Conservation (phyloP, 2,329 filamentous ascomycete species). For the Aspergillus quadrilineatus region DNA sequence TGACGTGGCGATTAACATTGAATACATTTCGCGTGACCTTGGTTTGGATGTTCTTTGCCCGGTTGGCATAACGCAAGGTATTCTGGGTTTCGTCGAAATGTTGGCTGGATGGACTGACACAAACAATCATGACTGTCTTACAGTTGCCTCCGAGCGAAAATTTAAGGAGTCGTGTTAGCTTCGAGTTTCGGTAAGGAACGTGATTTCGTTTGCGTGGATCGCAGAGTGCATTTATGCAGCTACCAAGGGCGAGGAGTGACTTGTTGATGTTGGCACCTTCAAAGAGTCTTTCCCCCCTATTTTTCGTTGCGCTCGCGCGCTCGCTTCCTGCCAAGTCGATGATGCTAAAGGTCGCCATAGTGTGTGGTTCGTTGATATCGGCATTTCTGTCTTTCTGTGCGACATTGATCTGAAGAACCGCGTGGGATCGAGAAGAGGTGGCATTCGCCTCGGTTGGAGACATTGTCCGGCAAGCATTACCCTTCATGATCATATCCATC, state of each 20-base stretch:
- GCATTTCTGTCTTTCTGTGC: slow-evolving; percentile 93
- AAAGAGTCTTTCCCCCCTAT: slow-evolving; percentile 82
- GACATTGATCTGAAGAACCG: slow-evolving; percentile 94
- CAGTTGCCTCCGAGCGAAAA: slow-evolving; percentile 98
- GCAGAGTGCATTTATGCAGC: slow-evolving; percentile 97
- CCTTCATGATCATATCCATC: slow-evolving; percentile 98
- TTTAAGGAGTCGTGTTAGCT: slow-evolving; percentile 90
- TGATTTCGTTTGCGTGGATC: slow-evolving; percentile 89
- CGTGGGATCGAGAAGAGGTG: slow-evolving; percentile 94
- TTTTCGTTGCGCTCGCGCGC: slow-evolving; percentile 93
- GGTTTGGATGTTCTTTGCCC: slow-evolving; percentile 98
- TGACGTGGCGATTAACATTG: slow-evolving; percentile 98
- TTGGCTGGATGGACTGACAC: slow-evolving; percentile 90
- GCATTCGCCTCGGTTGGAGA: slow-evolving; percentile 97
- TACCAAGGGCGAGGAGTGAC: slow-evolving; percentile 86
- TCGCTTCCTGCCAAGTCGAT: slow-evolving; percentile 97
- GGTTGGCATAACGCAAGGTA: slow-evolving; percentile 92
- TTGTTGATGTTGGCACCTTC: slow-evolving; percentile 99
- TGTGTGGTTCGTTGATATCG: slow-evolving; percentile 88
- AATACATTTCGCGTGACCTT: slow-evolving; percentile 99
- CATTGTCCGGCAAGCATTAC: slow-evolving; percentile 92
- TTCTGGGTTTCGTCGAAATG: slow-evolving; percentile 99
- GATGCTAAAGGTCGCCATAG: slow-evolving; percentile 96
- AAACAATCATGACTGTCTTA: slow-evolving; percentile 99
- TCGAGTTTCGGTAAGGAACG: slow-evolving; percentile 96